Base-by-base conservation (phyloP, 805 yeast genomes). In the Diddensiella caesifluorescens region DNA sequence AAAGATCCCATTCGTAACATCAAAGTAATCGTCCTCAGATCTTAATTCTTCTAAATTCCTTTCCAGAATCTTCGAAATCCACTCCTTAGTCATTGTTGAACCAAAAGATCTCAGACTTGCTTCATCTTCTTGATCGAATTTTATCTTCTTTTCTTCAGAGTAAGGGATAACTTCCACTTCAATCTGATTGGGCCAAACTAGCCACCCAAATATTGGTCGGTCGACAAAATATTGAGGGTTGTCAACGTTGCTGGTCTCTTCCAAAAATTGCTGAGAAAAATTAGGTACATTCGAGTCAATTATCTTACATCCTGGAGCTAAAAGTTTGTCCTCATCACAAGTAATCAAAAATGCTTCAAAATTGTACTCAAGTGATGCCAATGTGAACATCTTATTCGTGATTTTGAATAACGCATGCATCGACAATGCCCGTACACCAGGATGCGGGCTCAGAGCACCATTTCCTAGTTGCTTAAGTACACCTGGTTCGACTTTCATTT, bases 151-250 rank as follows among this genome's bases (percentile, higher is more conserved):
- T n/a, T 31, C 20, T 0, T 45, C 44, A 5, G 53, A 19, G 18
- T 46, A 27, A 0, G 51, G 41, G 15, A 52, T 51, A 2, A 50
- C 56, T 4, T 63, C 61, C 4, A 56, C 59, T 3, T 64, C 65
- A 15, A 78, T 54, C 0, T 63, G 50, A 15, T 75, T 61, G 10
- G 79, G 83, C 95, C 95, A 86, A 39, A 82, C 80, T 5, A 83
- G 60, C 77, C 88, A 83, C 0, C 95, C 92, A 5, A 67, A 63
- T 53, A 67, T 70, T 2, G 73, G 64, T 39, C 71, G 73, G 22
- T 71, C 71, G 53, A 82, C 88, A 49, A 81, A 68, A 53, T 63
- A 86, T 49, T 68, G 80, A 1, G 58, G 55, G 83, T 83, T 42
- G 0, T 64, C 59, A 10, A 65, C 60, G 47, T 75, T 75, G 7